Conservation (phyloP, 2,329 filamentous ascomycete species). For the Fusarium ramigenum region DNA sequence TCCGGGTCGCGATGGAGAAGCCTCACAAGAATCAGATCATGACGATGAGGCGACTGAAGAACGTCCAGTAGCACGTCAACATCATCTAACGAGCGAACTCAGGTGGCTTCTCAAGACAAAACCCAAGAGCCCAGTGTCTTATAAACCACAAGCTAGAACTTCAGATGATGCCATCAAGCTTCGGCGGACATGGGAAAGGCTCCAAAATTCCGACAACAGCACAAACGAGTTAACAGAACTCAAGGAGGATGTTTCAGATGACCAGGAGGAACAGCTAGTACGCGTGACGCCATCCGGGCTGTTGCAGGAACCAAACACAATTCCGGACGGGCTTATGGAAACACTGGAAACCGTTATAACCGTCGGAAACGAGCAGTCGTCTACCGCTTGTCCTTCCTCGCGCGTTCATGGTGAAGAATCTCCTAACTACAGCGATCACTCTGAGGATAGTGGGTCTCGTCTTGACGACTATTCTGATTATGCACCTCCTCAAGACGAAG, state of each 20-base stretch:
- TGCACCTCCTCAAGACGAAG: background rate
- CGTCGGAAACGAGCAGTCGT: background rate
- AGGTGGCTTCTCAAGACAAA: conserved; percentile 29
- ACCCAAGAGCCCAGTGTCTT: background rate
- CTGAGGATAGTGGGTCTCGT: background rate
- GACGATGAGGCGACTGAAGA: background rate
- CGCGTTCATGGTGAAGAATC: background rate
- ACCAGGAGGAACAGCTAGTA: background rate
- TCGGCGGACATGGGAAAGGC: background rate
- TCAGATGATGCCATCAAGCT: background rate
- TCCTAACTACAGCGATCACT: background rate
- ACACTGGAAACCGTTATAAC: background rate
- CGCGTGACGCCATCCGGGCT: background rate
- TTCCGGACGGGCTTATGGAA: background rate
- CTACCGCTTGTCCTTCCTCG: background rate
- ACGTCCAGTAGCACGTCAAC: background rate
- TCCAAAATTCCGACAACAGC: background rate
- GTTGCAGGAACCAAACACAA: background rate
- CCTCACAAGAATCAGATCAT: background rate
- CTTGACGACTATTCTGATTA: background rate
- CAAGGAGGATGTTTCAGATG: background rate
- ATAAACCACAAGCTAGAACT: background rate
- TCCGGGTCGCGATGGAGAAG: background rate
- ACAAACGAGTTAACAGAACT: background rate
- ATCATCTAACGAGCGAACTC: conserved; percentile 10